phyloP scores from a whole-genome alignment of 2,329 filamentous ascomycete species.

The Nemania sp. region DNA sequence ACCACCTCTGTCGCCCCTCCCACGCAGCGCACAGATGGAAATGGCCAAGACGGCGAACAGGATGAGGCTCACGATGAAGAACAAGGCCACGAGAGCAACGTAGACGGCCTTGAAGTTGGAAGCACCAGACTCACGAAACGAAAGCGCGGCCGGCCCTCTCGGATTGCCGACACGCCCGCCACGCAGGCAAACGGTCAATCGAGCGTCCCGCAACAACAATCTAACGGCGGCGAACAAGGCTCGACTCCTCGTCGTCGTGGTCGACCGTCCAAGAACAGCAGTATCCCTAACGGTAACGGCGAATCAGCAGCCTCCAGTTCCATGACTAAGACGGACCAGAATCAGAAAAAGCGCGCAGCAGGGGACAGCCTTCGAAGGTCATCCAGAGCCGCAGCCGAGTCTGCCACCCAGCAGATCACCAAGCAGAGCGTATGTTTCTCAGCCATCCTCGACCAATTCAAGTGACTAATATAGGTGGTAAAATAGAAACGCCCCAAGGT shows the following conservation, averaged over 20 bases:
- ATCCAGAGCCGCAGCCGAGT: conserved; percentile 23
- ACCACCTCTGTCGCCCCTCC: not conserved
- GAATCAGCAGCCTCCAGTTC: not conserved
- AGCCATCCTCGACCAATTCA: not conserved
- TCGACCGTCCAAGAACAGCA: conserved; percentile 2
- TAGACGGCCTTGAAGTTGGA: not conserved
- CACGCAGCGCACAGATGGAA: not conserved
- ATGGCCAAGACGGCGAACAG: not conserved
- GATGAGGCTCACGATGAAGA: not conserved
- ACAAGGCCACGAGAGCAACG: not conserved
- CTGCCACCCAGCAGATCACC: conserved; percentile 22
- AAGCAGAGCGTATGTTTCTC: conserved; percentile 24
- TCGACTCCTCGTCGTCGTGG: conserved; percentile 3
- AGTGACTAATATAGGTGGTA: conserved; percentile 14
- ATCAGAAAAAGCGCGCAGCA: conserved; percentile 13
- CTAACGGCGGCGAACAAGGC: not conserved
- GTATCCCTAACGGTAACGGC: no score
- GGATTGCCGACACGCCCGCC: no score
- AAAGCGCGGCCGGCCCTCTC: not conserved
- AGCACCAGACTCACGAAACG: not conserved
- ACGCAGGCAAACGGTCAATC: not conserved
- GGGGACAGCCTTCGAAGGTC: conserved; percentile 20
- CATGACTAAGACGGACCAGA: not conserved
- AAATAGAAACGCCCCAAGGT: conserved; percentile 16
- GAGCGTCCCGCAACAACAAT: not conserved